Evolutionary conservation across 495 filamentous ascomycete species (phyloP), one percentile per base, ranked within the genome.

Genomic region (Aspergillus coremiiformis): DNA sequence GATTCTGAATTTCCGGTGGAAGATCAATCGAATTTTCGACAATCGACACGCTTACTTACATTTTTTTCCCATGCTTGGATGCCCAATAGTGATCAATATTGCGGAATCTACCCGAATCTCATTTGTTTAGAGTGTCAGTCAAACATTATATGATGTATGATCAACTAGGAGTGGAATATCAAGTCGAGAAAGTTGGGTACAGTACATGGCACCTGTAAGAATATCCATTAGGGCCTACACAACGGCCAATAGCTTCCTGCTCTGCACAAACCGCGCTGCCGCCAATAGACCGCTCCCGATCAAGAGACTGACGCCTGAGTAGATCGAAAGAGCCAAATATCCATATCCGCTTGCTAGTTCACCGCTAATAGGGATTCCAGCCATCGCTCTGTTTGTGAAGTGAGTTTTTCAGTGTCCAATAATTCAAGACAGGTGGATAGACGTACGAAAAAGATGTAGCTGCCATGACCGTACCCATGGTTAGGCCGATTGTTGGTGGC

Each of bases 391-490:
- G 47, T 22, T 2, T 8, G 17, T 27, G 4, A 11, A 5, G 22
- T 43, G n/a, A 24, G 44, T 49, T 51, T 4, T n/a, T 2, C 29
- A 1, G 5, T 24, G 11, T 29, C 10, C 11, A 29, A 14, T 19
- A 19, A 22, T 22, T 24, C 19, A 8, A 39, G 3, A 4, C 1
- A 19, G 2, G 19, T 3, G 29, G 19, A 17, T 58, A n/a, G n/a
- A n/a, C 66, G 30, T 61, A 74, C 68, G 68, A 69, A 22, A 74
- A 46, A 5, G 71, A 63, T 4, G 60, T 58, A 2, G 69, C 62
- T 0, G 59, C 69, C 43, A 63, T 60, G 0, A 74, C 61, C 5
- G 47, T 47, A 1, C 71, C 71, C 6, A 73, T 61, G 0, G 64
- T 61, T 2, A 67, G 50, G 1, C 71, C 71, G 5, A 66, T 42